Conservation (phyloP, 2,329 filamentous ascomycete species). For the Ceratocystis alfenasii region DNA sequence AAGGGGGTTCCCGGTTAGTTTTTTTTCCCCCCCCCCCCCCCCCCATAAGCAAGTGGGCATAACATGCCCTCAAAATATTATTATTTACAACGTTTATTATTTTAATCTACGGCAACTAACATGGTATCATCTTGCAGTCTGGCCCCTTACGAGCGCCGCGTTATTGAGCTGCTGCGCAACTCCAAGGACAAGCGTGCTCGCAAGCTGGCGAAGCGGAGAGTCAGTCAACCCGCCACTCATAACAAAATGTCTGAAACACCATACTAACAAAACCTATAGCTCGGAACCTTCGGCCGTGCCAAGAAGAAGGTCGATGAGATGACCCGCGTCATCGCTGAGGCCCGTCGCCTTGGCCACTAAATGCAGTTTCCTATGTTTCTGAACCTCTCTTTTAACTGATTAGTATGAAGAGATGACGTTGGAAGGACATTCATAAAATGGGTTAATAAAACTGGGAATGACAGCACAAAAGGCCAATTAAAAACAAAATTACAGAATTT, state of each 20-base stretch:
- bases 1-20: too few relatives aligned
- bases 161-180: slow-evolving; percentile 98
- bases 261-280: slow-evolving; percentile 39
- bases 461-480: slow-evolving; percentile 21
- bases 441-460: slow-evolving; percentile 20
- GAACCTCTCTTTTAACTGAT: neutral
- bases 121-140: slow-evolving; percentile 41
- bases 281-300: slow-evolving; percentile 96
- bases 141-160: slow-evolving; percentile 92
- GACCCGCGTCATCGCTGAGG: slow-evolving; percentile 93
- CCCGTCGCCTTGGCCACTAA: slow-evolving; percentile 58
- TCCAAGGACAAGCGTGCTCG: slow-evolving; percentile 98
- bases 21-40: neutral
- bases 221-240: slow-evolving; percentile 37
- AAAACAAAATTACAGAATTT: slow-evolving; percentile 17
- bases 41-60: neutral
- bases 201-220: slow-evolving; percentile 98
- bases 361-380: slow-evolving; percentile 23
- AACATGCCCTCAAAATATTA: neutral
- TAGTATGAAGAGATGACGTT: slow-evolving; percentile 3
- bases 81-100: neutral
- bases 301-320: slow-evolving; percentile 99
- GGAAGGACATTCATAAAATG: slow-evolving; percentile 14
- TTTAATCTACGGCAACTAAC: neutral
- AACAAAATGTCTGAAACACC: neutral